Conservation (phyloP, 768 basidiomycete species). For the Amanita rimosa region DNA sequence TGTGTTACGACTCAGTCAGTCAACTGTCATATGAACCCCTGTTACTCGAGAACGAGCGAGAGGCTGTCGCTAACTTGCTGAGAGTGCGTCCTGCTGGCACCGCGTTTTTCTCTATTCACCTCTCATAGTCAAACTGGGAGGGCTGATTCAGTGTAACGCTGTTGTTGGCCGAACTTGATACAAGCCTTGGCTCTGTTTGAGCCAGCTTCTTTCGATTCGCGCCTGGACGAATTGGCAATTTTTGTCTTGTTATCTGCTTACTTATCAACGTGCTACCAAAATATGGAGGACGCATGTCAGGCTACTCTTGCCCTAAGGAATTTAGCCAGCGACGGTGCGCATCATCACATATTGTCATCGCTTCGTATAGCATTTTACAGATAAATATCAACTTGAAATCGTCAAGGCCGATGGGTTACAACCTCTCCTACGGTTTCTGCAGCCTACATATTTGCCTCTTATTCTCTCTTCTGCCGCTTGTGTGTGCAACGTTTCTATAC, state of each 20-base stretch:
- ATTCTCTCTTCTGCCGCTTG: constrained; percentile 98
- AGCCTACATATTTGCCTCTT: constrained; percentile 93
- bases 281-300: no score
- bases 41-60: constrained; percentile 86
- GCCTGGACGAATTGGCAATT: no score
- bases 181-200: constrained; percentile 93
- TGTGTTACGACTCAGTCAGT: constrained; percentile 2
- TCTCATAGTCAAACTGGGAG: constrained; percentile 95
- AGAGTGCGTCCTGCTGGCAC: constrained; percentile 52
- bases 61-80: constrained; percentile 97
- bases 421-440: constrained; percentile 85
- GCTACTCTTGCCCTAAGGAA: constrained; percentile 94
- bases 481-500: constrained; percentile 97
- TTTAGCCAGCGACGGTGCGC: constrained; percentile 88
- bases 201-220: no score
- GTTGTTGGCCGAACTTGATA: constrained; percentile 98
- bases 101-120: background rate
- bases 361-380: constrained; percentile 26
- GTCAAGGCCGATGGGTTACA: constrained; percentile 91
- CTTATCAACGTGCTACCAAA: no score
- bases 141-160: constrained; percentile 97
- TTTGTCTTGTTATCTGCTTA: no score
- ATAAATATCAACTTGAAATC: constrained; percentile 98
- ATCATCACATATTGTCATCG: background rate
- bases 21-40: constrained; percentile 80